These are phyloP conservation scores for Pseudogymnoascus sp. DNA, from an alignment of 2,329 filamentous ascomycete species.

Conservation along the genomic window DNA sequence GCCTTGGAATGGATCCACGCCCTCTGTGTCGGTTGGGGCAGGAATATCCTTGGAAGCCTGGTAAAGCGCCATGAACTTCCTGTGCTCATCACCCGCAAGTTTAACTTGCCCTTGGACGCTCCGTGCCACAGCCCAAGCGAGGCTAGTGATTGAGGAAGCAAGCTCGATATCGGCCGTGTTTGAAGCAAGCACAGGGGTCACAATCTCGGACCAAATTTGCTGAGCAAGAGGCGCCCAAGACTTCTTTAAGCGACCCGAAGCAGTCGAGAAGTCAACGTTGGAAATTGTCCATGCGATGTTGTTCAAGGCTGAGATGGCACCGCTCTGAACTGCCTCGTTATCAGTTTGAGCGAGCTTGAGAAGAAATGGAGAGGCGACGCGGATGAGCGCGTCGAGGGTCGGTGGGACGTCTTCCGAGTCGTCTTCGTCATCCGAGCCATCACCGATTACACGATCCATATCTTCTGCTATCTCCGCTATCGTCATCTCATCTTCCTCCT, in stretches of 20 bases:
- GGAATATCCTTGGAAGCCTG: conserved; percentile 42
- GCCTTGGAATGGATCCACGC: conserved; percentile 47
- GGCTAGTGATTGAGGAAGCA: conserved; percentile 53
- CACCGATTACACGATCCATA: conserved; percentile 54
- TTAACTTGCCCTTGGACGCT: conserved; percentile 42
- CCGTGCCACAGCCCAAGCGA: conserved; percentile 57
- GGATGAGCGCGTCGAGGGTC: conserved; percentile 24
- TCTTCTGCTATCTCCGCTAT: conserved; percentile 52
- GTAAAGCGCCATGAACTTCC: conserved; percentile 57
- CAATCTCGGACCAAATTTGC: conserved; percentile 47
- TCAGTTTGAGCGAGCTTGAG: conserved; percentile 24
- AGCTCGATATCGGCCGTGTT: conserved; percentile 53
- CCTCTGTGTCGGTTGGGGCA: conserved; percentile 19
- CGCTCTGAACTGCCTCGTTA: conserved; percentile 38
- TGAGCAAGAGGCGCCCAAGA: conserved; percentile 47
- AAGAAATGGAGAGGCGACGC: conserved; percentile 23
- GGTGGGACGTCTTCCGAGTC: conserved; percentile 25
- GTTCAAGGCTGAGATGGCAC: conserved; percentile 52
- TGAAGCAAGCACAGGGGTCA: conserved; percentile 48
- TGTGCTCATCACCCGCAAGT: conserved; percentile 45
- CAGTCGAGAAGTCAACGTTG: conserved; percentile 48
- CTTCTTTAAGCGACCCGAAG: conserved; percentile 38
- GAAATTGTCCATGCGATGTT: conserved; percentile 61
- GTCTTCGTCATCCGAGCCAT: conserved; percentile 26
- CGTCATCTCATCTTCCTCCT: conserved; percentile 44